These are phyloP conservation scores for Leishmania gerbilli DNA, from an alignment of 208 protist genomes.

Conservation along the genomic window DNA sequence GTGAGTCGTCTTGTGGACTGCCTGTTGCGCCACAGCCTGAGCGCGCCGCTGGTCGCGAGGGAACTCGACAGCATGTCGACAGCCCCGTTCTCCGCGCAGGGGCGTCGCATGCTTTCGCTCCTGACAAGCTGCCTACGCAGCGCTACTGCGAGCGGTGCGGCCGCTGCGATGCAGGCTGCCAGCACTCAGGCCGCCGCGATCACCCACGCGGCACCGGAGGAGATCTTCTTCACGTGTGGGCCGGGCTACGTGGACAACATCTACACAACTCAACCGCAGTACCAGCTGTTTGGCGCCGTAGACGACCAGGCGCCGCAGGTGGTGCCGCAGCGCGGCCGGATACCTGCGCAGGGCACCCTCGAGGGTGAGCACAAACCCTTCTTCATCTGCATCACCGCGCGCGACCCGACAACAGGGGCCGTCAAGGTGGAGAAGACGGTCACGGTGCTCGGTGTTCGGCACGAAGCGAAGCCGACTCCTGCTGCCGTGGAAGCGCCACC, in stretches of 20 bases:
- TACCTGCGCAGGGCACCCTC: constrained; percentile 41
- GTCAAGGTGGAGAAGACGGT: constrained; percentile 44
- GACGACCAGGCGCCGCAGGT: constrained; percentile 52
- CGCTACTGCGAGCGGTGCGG: constrained; percentile 19
- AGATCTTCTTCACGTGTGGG: constrained; percentile 66
- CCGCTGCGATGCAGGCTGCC: constrained; percentile 18
- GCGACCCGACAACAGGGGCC: constrained; percentile 45
- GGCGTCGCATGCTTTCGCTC: constrained; percentile 55
- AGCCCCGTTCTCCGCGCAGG: constrained; percentile 36
- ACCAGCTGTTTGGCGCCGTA: constrained; percentile 53
- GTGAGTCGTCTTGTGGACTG: constrained; percentile 66
- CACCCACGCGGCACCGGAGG: constrained; percentile 20
- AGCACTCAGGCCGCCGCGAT: constrained; percentile 10
- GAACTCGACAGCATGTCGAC: constrained; percentile 43
- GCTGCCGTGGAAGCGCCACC: neutral
- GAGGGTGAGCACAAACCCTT: constrained; percentile 37
- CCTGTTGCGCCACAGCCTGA: constrained; percentile 55
- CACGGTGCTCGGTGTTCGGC: constrained; percentile 45
- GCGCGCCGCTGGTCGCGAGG: constrained; percentile 38
- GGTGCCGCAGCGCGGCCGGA: constrained; percentile 63
- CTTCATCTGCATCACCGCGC: constrained; percentile 62
- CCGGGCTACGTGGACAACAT: constrained; percentile 69
- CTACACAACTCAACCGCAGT: constrained; percentile 52
- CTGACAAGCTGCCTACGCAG: constrained; percentile 53
- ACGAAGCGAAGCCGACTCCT: neutral